A percentile compares a stretch with the other conserved stretches of the same genome.
Evolutionary conservation across 179 eudicot genomes (phyloP).

Genomic region (Spergularia azorica): DNA sequence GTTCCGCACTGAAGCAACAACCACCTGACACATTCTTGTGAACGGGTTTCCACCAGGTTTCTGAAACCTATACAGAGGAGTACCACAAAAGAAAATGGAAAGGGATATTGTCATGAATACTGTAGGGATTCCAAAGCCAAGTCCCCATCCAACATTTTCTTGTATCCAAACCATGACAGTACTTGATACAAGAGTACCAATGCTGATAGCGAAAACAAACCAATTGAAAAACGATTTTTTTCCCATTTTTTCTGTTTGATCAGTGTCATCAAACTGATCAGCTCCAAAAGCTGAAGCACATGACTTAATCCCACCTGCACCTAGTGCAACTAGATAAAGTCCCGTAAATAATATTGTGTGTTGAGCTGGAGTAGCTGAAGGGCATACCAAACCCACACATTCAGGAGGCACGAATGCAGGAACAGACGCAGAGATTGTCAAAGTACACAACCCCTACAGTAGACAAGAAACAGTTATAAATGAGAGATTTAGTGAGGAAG

Average conservation of each 20-base stretch:
- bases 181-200: constrained; percentile 58
- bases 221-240: constrained; percentile 71
- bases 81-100: constrained; percentile 52
- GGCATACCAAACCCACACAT: too few relatives aligned
- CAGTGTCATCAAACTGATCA: constrained; percentile 68
- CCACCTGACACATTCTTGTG: constrained; percentile 62
- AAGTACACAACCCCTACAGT: constrained; percentile 63
- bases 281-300: constrained; percentile 70
- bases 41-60: constrained; percentile 69
- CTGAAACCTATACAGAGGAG: constrained; percentile 54
- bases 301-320: constrained; percentile 74
- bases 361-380: constrained; percentile 20
- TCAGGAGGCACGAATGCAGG: too few relatives aligned
- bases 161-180: constrained; percentile 62
- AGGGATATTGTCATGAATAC: constrained; percentile 53
- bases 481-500: too few relatives aligned
- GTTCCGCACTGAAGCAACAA: constrained; percentile 27
- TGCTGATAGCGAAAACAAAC: constrained; percentile 59
- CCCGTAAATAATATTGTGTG: constrained; percentile 47
- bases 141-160: constrained; percentile 66
- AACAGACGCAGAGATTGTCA: constrained; percentile 56
- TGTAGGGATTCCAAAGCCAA: constrained; percentile 65
- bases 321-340: constrained; percentile 64
- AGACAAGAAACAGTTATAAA: background rate
- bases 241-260: constrained; percentile 46